Evolutionary conservation across 2,329 filamentous ascomycete species (phyloP).

Genomic region (Elsinoe fawcettii): DNA sequence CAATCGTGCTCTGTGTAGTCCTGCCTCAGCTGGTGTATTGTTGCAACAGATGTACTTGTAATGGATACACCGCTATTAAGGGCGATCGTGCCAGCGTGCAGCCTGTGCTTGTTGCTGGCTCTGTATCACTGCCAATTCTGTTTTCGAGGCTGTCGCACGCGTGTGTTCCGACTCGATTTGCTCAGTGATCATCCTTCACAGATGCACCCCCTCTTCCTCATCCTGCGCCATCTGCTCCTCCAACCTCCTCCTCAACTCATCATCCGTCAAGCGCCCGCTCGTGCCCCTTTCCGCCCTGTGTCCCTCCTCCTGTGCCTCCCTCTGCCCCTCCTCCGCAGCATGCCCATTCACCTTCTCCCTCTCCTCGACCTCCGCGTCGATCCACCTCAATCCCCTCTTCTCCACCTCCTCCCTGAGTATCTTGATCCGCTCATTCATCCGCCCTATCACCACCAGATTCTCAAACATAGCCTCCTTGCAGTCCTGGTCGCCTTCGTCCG

Average conservation of each 20-base stretch:
- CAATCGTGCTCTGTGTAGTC: too few species aligned
- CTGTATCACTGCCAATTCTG: too few species aligned
- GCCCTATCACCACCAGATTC: slow-evolving; percentile 60
- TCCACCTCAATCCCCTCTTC: slow-evolving; percentile 51
- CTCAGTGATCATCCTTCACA: slow-evolving; percentile 36
- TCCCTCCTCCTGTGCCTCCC: too few species aligned
- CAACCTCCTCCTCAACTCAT: slow-evolving; percentile 50
- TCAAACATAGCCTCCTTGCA: slow-evolving; percentile 67
- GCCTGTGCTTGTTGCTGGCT: too few species aligned
- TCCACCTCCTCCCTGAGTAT: slow-evolving; percentile 59
- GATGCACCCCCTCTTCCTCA: slow-evolving; percentile 54
- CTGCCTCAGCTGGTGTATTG: too few species aligned
- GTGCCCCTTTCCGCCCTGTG: slow-evolving; percentile 16
- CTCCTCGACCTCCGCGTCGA: slow-evolving; percentile 24
- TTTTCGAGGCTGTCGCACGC: too few species aligned
- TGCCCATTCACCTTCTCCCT: slow-evolving; percentile 20
- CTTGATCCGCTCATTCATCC: slow-evolving; percentile 59
- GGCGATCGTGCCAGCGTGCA: too few species aligned
- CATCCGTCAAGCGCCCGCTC: slow-evolving; percentile 49
- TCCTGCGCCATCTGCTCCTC: slow-evolving; percentile 48
- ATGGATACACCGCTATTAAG: too few species aligned
- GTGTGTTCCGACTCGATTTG: too few species aligned
- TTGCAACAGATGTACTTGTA: too few species aligned
- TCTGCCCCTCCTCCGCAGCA: slow-evolving; percentile 14
- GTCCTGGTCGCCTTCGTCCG: slow-evolving; percentile 55